A percentile compares a stretch with the other conserved stretches of the same genome.
These are phyloP conservation scores for Kwoniella dendrophila DNA, from an alignment of 768 basidiomycete species.

Conservation along the genomic window DNA sequence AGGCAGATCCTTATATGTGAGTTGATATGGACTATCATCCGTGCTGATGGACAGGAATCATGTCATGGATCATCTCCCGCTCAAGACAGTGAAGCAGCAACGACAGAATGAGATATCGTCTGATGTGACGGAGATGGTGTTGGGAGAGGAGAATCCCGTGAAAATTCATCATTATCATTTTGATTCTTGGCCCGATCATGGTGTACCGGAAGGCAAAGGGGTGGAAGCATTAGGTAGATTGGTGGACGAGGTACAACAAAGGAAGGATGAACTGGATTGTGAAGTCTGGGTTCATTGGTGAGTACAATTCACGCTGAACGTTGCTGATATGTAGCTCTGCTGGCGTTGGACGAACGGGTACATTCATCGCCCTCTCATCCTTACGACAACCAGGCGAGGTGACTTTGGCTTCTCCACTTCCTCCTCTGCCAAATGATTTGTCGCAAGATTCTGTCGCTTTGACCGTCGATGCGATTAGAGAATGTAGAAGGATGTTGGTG, in stretches of 20 bases:
- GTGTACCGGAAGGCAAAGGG: constrained; percentile 41
- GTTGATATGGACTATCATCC: neutral
- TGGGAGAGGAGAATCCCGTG: constrained; percentile 4
- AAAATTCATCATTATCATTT: constrained; percentile 47
- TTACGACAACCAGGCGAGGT: constrained; percentile 26
- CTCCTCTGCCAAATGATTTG: constrained; percentile 36
- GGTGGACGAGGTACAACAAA: constrained; percentile 25
- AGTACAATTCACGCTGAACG: constrained; percentile 2
- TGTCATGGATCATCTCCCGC: constrained; percentile 16
- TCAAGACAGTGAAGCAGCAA: constrained; percentile 1
- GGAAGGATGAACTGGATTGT: constrained; percentile 26
- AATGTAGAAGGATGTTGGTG: constrained; percentile 48
- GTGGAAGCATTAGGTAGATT: constrained; percentile 36
- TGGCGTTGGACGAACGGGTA: constrained; percentile 55
- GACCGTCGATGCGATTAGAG: constrained; percentile 50
- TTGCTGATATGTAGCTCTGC: constrained; percentile 45
- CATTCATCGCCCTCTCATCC: constrained; percentile 54
- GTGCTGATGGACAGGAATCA: constrained; percentile 4
- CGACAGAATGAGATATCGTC: constrained; percentile 5
- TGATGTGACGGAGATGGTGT: constrained; percentile 4
- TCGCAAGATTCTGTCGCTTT: constrained; percentile 39
- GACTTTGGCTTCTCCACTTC: constrained; percentile 33
- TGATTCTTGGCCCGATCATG: constrained; percentile 53
- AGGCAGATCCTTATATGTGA: constrained; percentile 54
- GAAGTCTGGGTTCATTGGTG: constrained; percentile 56